phyloP scores from a whole-genome alignment of 345 rosid genomes.

The Acer saccharum region DNA sequence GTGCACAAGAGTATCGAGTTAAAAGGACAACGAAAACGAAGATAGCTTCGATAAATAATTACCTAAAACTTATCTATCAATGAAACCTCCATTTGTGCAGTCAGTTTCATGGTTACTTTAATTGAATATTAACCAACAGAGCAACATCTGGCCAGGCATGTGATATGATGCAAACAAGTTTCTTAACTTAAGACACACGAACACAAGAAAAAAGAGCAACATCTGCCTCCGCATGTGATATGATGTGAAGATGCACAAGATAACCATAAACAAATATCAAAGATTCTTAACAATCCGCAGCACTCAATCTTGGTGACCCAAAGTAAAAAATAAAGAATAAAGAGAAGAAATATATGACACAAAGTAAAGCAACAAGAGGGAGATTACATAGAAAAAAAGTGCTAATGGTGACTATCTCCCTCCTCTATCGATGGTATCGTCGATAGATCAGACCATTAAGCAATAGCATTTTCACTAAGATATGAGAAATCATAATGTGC shows the following conservation, averaged over 20 bases:
- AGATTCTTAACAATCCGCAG: conserved; percentile 5
- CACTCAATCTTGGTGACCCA: not conserved
- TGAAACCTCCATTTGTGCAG: not conserved
- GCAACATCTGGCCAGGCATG: no score
- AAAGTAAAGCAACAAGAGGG: not conserved
- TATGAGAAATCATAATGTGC: not conserved
- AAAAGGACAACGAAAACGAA: not conserved
- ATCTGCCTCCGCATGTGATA: not conserved
- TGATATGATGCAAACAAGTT: not conserved
- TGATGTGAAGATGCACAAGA: not conserved
- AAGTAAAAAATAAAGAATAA: not conserved
- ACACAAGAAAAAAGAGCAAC: not conserved
- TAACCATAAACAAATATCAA: not conserved
- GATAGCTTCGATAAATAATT: not conserved
- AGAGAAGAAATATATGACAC: not conserved
- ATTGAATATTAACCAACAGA: no score
- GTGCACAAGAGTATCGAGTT: not conserved
- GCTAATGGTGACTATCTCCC: not conserved
- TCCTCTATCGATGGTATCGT: not conserved
- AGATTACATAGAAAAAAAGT: not conserved
- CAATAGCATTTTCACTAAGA: not conserved
- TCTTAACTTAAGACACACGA: not conserved
- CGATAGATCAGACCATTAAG: not conserved
- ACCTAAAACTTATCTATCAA: not conserved
- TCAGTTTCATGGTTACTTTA: not conserved